phyloP scores from a whole-genome alignment of 2,329 filamentous ascomycete species.

The Aspergillus sojae region DNA sequence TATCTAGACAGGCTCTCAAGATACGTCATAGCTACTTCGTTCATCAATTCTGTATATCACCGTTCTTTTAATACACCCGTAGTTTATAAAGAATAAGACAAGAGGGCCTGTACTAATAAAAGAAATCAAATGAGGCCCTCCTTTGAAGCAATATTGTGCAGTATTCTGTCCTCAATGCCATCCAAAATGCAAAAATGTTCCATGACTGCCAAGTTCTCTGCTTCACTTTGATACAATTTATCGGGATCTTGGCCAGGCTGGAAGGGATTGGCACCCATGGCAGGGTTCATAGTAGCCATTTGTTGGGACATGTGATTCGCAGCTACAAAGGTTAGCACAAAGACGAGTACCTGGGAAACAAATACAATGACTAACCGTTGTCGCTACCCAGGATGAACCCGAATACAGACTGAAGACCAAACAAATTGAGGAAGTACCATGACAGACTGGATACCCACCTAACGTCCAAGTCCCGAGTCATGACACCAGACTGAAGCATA shows the following conservation, averaged over 20 bases:
- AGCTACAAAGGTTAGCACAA: constrained; percentile 56
- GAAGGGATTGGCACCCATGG: constrained; percentile 71
- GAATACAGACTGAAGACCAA: constrained; percentile 94
- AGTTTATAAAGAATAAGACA: background rate
- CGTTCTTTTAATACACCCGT: background rate
- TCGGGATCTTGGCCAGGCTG: constrained; percentile 91
- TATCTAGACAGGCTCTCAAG: background rate
- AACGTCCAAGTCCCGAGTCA: constrained; percentile 93
- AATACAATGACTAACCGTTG: constrained; percentile 68
- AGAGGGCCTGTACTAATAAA: background rate
- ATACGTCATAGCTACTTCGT: background rate
- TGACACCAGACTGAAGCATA: constrained; percentile 96
- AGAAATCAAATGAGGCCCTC: background rate
- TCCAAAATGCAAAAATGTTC: constrained; percentile 92
- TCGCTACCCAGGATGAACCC: constrained; percentile 95
- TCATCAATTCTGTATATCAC: background rate
- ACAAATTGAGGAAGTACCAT: constrained; percentile 98
- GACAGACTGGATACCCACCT: constrained; percentile 98
- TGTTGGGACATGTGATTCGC: constrained; percentile 89
- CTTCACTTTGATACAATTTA: constrained; percentile 90
- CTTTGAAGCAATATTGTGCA: constrained; percentile 53
- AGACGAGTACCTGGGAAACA: background rate
- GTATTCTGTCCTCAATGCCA: constrained; percentile 80
- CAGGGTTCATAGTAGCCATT: constrained; percentile 74
- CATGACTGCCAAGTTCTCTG: constrained; percentile 92